These are phyloP conservation scores for Boletus reticulatus DNA, from an alignment of 768 basidiomycete genomes.

Conservation along the genomic window DNA sequence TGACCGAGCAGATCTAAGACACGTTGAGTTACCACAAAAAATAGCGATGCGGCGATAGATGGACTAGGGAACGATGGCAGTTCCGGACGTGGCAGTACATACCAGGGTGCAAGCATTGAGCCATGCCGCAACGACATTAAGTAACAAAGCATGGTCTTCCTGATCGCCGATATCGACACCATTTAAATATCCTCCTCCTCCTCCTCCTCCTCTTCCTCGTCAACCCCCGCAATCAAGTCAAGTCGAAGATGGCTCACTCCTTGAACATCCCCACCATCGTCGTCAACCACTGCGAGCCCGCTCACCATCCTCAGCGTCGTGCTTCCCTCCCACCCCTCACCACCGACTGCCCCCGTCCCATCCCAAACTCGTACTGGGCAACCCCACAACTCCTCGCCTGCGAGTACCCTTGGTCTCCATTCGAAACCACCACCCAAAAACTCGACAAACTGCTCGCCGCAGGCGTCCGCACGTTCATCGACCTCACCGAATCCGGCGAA, in stretches of 20 bases:
- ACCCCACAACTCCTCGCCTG: constrained; percentile 70
- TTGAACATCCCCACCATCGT: constrained; percentile 7
- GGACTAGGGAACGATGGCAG: no score
- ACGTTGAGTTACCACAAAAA: not conserved
- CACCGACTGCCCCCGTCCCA: constrained; percentile 46
- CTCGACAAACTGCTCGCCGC: constrained; percentile 69
- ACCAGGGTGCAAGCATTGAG: no score
- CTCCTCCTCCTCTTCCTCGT: no score
- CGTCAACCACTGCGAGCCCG: not conserved
- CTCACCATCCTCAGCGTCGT: constrained; percentile 13
- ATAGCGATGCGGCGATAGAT: no score
- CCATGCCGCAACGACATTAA: no score
- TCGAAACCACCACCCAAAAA: constrained; percentile 54
- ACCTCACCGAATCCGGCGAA: constrained; percentile 78
- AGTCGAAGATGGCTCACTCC: no score
- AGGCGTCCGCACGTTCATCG: constrained; percentile 79
- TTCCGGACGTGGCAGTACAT: no score
- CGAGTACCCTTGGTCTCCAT: constrained; percentile 78
- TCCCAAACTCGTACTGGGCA: constrained; percentile 88
- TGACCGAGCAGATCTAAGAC: not conserved
- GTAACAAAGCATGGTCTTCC: no score
- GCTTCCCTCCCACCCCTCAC: constrained; percentile 17
- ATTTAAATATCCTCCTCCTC: no score
- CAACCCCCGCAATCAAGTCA: no score
- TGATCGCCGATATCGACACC: no score